phyloP scores from a whole-genome alignment of 2,329 filamentous ascomycete genomes.

The Aspergillus chevalieri region DNA sequence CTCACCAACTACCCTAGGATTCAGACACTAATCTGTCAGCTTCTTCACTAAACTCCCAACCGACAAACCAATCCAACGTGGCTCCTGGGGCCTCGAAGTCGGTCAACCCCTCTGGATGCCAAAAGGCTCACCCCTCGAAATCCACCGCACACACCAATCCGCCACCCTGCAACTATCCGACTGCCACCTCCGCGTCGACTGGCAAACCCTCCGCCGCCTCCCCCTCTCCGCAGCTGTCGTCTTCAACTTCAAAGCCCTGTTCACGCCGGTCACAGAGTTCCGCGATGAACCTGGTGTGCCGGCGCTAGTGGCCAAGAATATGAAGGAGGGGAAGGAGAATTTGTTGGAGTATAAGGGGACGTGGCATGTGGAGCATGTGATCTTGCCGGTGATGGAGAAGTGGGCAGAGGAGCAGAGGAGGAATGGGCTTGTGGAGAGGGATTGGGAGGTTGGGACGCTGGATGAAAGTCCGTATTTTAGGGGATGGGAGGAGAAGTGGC shows the following conservation, averaged over 20 bases:
- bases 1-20: no score
- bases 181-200: conserved; percentile 70
- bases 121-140: conserved; percentile 59
- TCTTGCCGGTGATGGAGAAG: conserved; percentile 56
- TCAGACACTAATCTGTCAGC: conserved; percentile 33
- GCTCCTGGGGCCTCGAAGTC: conserved; percentile 76
- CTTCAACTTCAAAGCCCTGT: conserved; percentile 85
- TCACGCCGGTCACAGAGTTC: conserved; percentile 67
- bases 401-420: conserved; percentile 63
- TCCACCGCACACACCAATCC: conserved; percentile 54
- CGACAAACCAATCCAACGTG: conserved; percentile 71
- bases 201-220: conserved; percentile 76
- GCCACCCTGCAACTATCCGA: conserved; percentile 52
- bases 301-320: conserved; percentile 58
- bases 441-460: conserved; percentile 64
- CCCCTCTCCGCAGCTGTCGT: conserved; percentile 69
- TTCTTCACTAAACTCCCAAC: conserved; percentile 74
- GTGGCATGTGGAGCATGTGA: conserved; percentile 71
- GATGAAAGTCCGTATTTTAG: conserved; percentile 70
- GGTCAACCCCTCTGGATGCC: conserved; percentile 71
- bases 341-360: conserved; percentile 77
- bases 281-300: conserved; percentile 68
- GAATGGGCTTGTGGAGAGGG: conserved; percentile 52
- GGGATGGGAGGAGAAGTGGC: conserved; percentile 72
- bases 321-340: conserved; percentile 64